Percentiles rank a stretch among this genome's conserved stretches.
phyloP scores from a whole-genome alignment of 495 filamentous ascomycete species.

The Aspergillus sparsus region DNA sequence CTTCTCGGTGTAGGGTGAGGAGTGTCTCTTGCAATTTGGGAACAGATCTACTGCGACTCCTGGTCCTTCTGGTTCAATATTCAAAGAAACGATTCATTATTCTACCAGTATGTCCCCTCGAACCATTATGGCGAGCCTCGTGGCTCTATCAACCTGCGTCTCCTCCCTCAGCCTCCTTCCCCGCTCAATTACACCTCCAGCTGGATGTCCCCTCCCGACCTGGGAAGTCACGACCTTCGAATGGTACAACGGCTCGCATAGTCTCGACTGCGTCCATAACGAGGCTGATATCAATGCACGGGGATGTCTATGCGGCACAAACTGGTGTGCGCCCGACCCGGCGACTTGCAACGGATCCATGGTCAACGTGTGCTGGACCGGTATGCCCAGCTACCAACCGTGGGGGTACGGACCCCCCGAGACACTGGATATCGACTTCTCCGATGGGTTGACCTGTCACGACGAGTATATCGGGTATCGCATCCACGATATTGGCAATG shows the following conservation, averaged over 20 bases:
- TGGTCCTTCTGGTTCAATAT: no score
- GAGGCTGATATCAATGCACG: conserved; percentile 31
- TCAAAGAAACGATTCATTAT: not conserved
- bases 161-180: conserved; percentile 17
- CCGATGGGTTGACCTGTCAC: conserved; percentile 36
- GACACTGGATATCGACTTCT: conserved; percentile 36
- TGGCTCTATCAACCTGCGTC: conserved; percentile 14
- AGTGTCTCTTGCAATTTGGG: no score
- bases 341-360: conserved; percentile 35
- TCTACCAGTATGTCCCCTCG: not conserved
- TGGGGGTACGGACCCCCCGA: conserved; percentile 40
- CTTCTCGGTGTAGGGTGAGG: no score
- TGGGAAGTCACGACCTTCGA: conserved; percentile 35
- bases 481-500: conserved; percentile 38
- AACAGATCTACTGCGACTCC: no score
- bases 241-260: conserved; percentile 39
- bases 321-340: conserved; percentile 33
- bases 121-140: conserved; percentile 10
- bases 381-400: conserved; percentile 40
- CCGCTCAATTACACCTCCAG: conserved; percentile 35
- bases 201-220: conserved; percentile 36
- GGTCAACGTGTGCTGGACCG: conserved; percentile 39
- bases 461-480: conserved; percentile 41
- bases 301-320: conserved; percentile 32
- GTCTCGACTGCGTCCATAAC: conserved; percentile 42